Evolutionary conservation across 1,284 basidiomycete species (phyloP).

Genomic region (Boletus semigastroideus): DNA sequence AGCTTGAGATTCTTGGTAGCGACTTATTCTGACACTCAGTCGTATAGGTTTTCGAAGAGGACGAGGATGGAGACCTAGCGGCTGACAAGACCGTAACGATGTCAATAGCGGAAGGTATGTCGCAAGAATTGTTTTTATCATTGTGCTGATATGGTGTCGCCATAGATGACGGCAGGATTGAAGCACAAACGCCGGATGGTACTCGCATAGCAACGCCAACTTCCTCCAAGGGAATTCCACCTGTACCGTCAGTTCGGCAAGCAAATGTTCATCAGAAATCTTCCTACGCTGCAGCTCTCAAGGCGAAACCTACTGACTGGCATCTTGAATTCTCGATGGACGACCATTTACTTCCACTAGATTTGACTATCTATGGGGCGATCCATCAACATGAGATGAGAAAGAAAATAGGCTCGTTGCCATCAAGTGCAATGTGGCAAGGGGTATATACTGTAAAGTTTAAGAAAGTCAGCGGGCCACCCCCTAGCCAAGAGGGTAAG

Average conservation of each 20-base stretch:
- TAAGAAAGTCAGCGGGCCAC: slow-evolving; percentile 88
- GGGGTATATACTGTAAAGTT: slow-evolving; percentile 90
- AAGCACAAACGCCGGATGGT: slow-evolving; percentile 95
- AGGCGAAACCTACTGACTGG: slow-evolving; percentile 92
- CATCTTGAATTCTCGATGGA: slow-evolving; percentile 95
- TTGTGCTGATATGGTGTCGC: slow-evolving; percentile 7
- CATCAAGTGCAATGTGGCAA: slow-evolving; percentile 81
- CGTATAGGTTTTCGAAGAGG: slow-evolving; percentile 64
- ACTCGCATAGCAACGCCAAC: slow-evolving; percentile 90
- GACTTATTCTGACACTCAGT: slow-evolving; percentile 5
- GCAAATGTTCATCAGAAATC: slow-evolving; percentile 50
- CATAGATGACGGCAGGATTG: slow-evolving; percentile 84
- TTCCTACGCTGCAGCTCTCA: slow-evolving; percentile 94
- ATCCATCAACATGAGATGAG: slow-evolving; percentile 86
- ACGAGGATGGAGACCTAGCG: slow-evolving; percentile 67
- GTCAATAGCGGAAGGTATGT: slow-evolving; percentile 74
- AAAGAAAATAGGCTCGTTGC: slow-evolving; percentile 59
- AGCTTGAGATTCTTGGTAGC: not conserved
- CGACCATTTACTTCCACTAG: slow-evolving; percentile 77
- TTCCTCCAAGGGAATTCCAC: slow-evolving; percentile 41
- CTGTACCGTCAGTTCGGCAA: slow-evolving; percentile 37
- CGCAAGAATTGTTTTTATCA: not conserved
- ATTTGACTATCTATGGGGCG: slow-evolving; percentile 94
- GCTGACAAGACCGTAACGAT: slow-evolving; percentile 86
- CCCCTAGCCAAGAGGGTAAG: slow-evolving; percentile 60